Evolutionary conservation across 805 yeast species (phyloP).

Genomic region (Candida palmyrensis): DNA sequence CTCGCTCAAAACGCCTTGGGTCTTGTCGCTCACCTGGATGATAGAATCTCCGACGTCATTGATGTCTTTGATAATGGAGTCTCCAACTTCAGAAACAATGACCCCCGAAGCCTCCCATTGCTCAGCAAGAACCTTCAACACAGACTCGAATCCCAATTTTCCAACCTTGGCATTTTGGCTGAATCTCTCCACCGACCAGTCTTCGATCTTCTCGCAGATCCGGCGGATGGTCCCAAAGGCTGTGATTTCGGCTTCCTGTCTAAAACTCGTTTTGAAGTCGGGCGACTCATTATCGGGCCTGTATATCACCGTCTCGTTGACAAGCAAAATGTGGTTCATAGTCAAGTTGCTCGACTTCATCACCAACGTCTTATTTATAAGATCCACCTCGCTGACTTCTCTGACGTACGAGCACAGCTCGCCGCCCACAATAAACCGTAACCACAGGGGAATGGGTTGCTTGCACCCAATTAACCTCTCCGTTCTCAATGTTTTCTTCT

Average conservation of each 20-base stretch:
- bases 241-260: conserved; percentile 82
- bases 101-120: conserved; percentile 39
- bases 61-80: conserved; percentile 21
- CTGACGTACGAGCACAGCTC: conserved; percentile 73
- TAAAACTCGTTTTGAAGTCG: conserved; percentile 50
- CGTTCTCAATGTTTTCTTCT: conserved; percentile 49
- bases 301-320: conserved; percentile 83
- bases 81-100: conserved; percentile 28
- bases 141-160: conserved; percentile 77
- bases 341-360: conserved; percentile 87
- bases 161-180: conserved; percentile 84
- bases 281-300: conserved; percentile 59
- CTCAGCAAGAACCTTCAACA: conserved; percentile 48
- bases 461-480: conserved; percentile 87
- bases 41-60: conserved; percentile 18
- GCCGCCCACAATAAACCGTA: conserved; percentile 67
- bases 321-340: conserved; percentile 67
- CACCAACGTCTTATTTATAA: conserved; percentile 54
- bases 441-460: conserved; percentile 84
- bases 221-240: conserved; percentile 71
- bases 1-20: conserved; percentile 10
- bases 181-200: conserved; percentile 87
- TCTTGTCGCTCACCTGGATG: no score
- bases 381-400: conserved; percentile 83
- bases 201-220: conserved; percentile 80